A percentile compares a stretch with the other conserved stretches of the same genome.
These are phyloP conservation scores for Tylopilus sp. DNA, from an alignment of 768 basidiomycete genomes.

Conservation along the genomic window DNA sequence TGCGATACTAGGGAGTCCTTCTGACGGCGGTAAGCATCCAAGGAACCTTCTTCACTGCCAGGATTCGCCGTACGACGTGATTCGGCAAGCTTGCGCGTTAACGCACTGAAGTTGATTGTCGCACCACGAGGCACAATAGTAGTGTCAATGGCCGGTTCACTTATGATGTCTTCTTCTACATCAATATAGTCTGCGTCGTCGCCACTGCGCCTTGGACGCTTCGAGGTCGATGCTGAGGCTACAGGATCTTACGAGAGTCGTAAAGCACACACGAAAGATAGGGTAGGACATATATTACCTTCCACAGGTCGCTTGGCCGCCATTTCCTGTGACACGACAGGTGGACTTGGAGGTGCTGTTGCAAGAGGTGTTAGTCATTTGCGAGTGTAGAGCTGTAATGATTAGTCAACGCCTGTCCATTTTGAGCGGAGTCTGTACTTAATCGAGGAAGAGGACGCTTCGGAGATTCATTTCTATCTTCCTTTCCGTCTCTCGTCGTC, in stretches of 20 bases:
- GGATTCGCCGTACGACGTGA: slow-evolving; percentile 44
- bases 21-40: slow-evolving; percentile 65
- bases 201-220: slow-evolving; percentile 42
- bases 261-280: background rate
- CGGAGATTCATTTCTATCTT: slow-evolving; percentile 35
- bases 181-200: slow-evolving; percentile 59
- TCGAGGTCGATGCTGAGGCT: slow-evolving; percentile 29
- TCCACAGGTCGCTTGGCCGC: slow-evolving; percentile 39
- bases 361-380: slow-evolving; percentile 8
- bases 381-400: background rate
- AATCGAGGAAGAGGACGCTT: slow-evolving; percentile 13
- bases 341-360: background rate
- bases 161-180: slow-evolving; percentile 51
- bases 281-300: slow-evolving; percentile 26
- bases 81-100: slow-evolving; percentile 75
- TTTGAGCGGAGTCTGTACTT: slow-evolving; percentile 35
- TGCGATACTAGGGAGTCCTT: slow-evolving; percentile 77
- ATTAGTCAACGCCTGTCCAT: slow-evolving; percentile 27
- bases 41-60: slow-evolving; percentile 43
- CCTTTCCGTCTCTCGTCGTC: slow-evolving; percentile 16
- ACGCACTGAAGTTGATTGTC: slow-evolving; percentile 85
- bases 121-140: slow-evolving; percentile 62
- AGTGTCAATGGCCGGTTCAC: slow-evolving; percentile 31
- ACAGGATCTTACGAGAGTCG: slow-evolving; percentile 16
- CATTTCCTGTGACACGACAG: slow-evolving; percentile 22